These are phyloP conservation scores for Fusarium concolor DNA, from an alignment of 2,329 filamentous ascomycete genomes.

Conservation along the genomic window DNA sequence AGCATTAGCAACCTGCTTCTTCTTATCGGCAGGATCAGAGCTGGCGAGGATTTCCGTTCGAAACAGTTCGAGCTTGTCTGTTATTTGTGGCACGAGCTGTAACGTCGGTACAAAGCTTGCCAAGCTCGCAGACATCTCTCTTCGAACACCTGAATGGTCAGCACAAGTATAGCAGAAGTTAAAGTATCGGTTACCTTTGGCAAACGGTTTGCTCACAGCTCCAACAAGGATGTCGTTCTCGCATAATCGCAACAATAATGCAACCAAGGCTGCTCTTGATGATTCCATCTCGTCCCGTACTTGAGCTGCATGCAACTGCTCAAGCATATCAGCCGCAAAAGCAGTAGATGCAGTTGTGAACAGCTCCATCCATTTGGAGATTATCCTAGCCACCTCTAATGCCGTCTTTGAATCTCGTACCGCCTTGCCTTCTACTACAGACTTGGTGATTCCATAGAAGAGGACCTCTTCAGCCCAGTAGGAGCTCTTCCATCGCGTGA, in stretches of 20 bases:
- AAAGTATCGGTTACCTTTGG: conserved; percentile 59
- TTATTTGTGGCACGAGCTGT: conserved; percentile 66
- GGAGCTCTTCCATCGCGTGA: conserved; percentile 65
- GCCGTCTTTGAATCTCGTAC: conserved; percentile 62
- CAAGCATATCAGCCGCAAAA: conserved; percentile 62
- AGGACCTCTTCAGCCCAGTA: conserved; percentile 85
- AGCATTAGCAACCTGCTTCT: conserved; percentile 61
- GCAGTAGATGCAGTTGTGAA: conserved; percentile 64
- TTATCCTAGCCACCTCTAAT: conserved; percentile 60
- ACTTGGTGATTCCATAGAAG: conserved; percentile 91
- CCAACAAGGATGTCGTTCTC: conserved; percentile 68
- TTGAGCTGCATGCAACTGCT: conserved; percentile 57
- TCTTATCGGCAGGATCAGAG: conserved; percentile 66
- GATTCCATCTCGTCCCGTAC: conserved; percentile 68
- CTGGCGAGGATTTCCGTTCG: conserved; percentile 66
- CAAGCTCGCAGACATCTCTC: conserved; percentile 63
- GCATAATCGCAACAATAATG: conserved; percentile 70
- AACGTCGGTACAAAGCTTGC: conserved; percentile 67
- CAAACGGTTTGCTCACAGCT: conserved; percentile 63
- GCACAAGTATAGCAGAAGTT: neutral
- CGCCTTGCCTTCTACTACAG: conserved; percentile 70
- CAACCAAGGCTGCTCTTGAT: conserved; percentile 71
- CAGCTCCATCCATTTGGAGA: conserved; percentile 69
- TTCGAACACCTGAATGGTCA: conserved; percentile 57
- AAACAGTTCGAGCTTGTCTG: conserved; percentile 67